These are phyloP conservation scores for Trichophyton schoenleinii DNA, from an alignment of 2,329 filamentous ascomycete genomes.

Conservation along the genomic window DNA sequence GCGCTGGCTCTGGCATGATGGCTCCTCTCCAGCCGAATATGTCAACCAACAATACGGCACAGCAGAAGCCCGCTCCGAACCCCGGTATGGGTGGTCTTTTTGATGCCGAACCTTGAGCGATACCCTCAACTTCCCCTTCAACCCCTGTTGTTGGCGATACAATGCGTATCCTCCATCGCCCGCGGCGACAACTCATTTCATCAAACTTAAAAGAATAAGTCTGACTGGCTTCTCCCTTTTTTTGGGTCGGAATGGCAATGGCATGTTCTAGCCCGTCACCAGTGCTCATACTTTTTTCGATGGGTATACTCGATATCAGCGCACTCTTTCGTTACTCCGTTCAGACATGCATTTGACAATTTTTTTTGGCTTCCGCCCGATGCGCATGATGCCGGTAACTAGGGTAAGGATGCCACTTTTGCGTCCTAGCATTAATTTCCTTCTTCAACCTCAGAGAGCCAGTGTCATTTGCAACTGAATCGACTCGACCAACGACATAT, in stretches of 20 bases:
- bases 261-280: not conserved
- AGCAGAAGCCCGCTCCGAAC: constrained; percentile 23
- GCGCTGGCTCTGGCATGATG: constrained; percentile 12
- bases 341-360: not conserved
- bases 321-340: not conserved
- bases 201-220: not conserved
- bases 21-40: constrained; percentile 13
- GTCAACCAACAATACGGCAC: constrained; percentile 11
- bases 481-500: not conserved
- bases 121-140: not conserved
- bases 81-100: constrained; percentile 33
- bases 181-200: not conserved
- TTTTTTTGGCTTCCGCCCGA: not conserved
- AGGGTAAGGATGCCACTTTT: not conserved
- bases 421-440: not conserved
- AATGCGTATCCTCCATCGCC: not conserved
- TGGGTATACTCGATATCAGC: not conserved
- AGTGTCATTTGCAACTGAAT: not conserved
- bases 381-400: not conserved
- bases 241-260: not conserved
- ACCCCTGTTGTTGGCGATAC: not conserved
- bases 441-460: not conserved
- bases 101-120: constrained; percentile 26
- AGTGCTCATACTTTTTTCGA: not conserved
- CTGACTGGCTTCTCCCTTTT: not conserved